These are phyloP conservation scores for Tetracladium setigerum DNA, from an alignment of 495 filamentous ascomycete species.

Conservation along the genomic window DNA sequence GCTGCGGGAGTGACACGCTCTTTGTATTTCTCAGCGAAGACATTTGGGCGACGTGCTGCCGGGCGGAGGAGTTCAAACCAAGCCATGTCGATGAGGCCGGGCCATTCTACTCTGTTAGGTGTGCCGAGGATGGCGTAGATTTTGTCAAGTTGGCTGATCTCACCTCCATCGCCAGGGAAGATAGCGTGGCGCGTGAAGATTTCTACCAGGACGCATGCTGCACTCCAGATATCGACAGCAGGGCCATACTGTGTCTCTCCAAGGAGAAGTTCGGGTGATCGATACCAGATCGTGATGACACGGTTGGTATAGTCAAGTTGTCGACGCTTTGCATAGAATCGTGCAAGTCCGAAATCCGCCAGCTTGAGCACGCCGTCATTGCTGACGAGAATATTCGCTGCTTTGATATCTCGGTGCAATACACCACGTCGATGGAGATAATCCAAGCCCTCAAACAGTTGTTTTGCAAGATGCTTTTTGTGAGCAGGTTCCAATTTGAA, in stretches of 20 bases:
- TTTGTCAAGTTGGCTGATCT: slow-evolving; percentile 94
- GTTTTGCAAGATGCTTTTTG: slow-evolving; percentile 89
- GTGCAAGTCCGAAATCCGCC: slow-evolving; percentile 95
- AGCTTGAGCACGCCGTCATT: slow-evolving; percentile 82
- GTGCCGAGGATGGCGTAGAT: slow-evolving; percentile 91
- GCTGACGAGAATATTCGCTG: slow-evolving; percentile 90
- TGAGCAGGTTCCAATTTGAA: slow-evolving; percentile 80
- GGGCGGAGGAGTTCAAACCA: slow-evolving; percentile 92
- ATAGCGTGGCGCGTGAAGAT: slow-evolving; percentile 94
- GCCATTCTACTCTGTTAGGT: slow-evolving; percentile 78
- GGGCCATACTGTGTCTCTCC: slow-evolving; percentile 93
- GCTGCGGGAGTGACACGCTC: slow-evolving; percentile 65
- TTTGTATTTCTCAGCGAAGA: slow-evolving; percentile 80
- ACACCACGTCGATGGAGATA: slow-evolving; percentile 93
- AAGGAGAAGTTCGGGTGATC: slow-evolving; percentile 84
- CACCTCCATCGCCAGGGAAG: slow-evolving; percentile 89
- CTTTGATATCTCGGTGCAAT: slow-evolving; percentile 92
- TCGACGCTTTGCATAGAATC: slow-evolving; percentile 88
- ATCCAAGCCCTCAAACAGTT: slow-evolving; percentile 89
- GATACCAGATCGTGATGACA: slow-evolving; percentile 98
- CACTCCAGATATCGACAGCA: slow-evolving; percentile 95
- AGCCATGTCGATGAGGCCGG: slow-evolving; percentile 78
- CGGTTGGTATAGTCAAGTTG: slow-evolving; percentile 98
- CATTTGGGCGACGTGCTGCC: slow-evolving; percentile 59
- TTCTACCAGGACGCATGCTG: slow-evolving; percentile 92